Evolutionary conservation across 2,329 filamentous ascomycete genomes (phyloP).

Genomic region (Colletotrichum sp.): DNA sequence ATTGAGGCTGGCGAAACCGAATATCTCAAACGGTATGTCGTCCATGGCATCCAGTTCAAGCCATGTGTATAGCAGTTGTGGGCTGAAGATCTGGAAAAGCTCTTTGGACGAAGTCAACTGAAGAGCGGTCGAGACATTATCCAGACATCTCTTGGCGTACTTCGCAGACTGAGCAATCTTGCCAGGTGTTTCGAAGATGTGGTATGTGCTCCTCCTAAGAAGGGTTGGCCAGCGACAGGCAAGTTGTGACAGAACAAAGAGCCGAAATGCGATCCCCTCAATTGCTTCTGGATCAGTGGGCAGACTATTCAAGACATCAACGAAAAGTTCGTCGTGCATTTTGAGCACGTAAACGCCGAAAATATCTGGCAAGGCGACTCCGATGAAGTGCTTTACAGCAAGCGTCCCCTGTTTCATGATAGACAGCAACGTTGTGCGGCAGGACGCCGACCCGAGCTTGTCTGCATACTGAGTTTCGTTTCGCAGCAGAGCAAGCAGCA

Average conservation of each 20-base stretch:
- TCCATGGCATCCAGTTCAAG: slow-evolving; percentile 69
- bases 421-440: slow-evolving; percentile 74
- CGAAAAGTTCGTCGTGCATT: slow-evolving; percentile 82
- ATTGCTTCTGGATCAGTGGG: slow-evolving; percentile 72
- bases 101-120: slow-evolving; percentile 68
- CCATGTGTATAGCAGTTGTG: slow-evolving; percentile 93
- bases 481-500: slow-evolving; percentile 75
- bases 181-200: slow-evolving; percentile 90
- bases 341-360: slow-evolving; percentile 85
- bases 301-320: slow-evolving; percentile 82
- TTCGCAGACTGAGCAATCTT: slow-evolving; percentile 67
- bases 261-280: slow-evolving; percentile 85
- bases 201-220: slow-evolving; percentile 85
- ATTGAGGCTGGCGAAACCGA: slow-evolving; percentile 73
- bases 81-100: slow-evolving; percentile 83
- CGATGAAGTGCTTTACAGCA: slow-evolving; percentile 77
- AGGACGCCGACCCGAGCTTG: slow-evolving; percentile 60
- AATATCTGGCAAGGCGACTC: slow-evolving; percentile 70
- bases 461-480: slow-evolving; percentile 71
- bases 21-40: slow-evolving; percentile 84
- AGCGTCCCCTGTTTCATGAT: slow-evolving; percentile 73
- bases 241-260: slow-evolving; percentile 77
- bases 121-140: slow-evolving; percentile 68
- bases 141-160: slow-evolving; percentile 77
- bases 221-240: slow-evolving; percentile 87